Conservation (phyloP, 129 eudicot species). For the Tanacetum coccineum region DNA sequence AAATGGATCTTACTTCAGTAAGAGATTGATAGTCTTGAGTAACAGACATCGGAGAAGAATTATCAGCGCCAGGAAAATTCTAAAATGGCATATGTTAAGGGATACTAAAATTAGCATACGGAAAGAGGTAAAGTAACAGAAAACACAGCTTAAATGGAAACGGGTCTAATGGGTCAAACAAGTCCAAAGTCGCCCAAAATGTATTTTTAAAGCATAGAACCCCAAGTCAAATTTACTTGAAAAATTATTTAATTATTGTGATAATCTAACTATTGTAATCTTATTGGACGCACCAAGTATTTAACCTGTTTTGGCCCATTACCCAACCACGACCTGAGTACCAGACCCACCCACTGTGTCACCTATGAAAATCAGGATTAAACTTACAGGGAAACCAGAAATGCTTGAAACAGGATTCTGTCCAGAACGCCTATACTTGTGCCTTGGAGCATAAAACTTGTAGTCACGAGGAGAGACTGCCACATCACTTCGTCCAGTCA, state of each 20-base stretch:
- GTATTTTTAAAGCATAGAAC: neutral
- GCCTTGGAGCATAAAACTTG: constrained; percentile 94
- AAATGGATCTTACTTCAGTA: constrained; percentile 49
- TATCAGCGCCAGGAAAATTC: constrained; percentile 60
- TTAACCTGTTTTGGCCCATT: neutral
- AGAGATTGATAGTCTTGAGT: constrained; percentile 61
- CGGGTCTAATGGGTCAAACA: constrained; percentile 1
- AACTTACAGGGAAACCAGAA: constrained; percentile 67
- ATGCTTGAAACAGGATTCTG: constrained; percentile 55
- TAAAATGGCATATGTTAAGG: constrained; percentile 22
- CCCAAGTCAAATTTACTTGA: neutral
- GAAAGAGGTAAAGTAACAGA: constrained; percentile 5
- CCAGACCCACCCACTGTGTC: neutral
- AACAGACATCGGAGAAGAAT: constrained; percentile 55
- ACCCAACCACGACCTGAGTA: neutral
- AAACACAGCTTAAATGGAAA: neutral
- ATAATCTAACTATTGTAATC: neutral
- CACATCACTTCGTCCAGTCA: constrained; percentile 85
- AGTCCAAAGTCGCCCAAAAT: neutral
- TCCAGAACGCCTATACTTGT: constrained; percentile 77
- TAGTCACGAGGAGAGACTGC: constrained; percentile 76
- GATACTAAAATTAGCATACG: constrained; percentile 10
- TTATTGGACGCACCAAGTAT: neutral
- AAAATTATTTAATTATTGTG: neutral
- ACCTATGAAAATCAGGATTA: constrained; percentile 4